Conservation (phyloP, 805 yeast species). For the Saccharomycopsis fermentans region DNA sequence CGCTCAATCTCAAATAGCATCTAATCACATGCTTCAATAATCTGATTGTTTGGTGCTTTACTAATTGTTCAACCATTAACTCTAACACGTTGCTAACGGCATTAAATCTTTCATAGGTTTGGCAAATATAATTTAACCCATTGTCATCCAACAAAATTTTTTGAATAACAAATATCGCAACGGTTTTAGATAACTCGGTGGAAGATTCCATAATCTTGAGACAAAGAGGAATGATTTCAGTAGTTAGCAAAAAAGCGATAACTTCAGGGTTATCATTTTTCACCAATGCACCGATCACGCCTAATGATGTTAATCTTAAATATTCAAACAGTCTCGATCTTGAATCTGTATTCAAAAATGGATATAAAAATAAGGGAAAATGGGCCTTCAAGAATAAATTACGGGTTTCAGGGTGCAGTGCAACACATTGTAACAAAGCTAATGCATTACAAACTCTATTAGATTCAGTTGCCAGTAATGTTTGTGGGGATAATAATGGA, state of each 20-base stretch:
- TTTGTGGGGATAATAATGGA: slow-evolving; percentile 82
- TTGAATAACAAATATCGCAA: slow-evolving; percentile 91
- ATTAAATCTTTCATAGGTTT: slow-evolving; percentile 86
- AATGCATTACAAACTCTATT: slow-evolving; percentile 93
- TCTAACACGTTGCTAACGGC: slow-evolving; percentile 87
- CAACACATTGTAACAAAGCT: slow-evolving; percentile 92
- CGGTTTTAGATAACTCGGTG: slow-evolving; percentile 88
- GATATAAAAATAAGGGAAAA: slow-evolving; percentile 84
- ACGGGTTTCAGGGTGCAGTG: slow-evolving; percentile 88
- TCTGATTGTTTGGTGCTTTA: slow-evolving; percentile 68
- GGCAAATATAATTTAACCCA: slow-evolving; percentile 87
- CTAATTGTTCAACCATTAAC: slow-evolving; percentile 79
- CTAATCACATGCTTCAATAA: slow-evolving; percentile 87
- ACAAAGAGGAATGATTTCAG: slow-evolving; percentile 93
- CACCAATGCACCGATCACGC: slow-evolving; percentile 94
- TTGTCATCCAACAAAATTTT: slow-evolving; percentile 86
- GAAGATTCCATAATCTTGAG: slow-evolving; percentile 92
- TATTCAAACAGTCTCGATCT: slow-evolving; percentile 92
- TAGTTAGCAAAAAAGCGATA: slow-evolving; percentile 80
- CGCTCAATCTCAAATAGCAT: slow-evolving; percentile 84
- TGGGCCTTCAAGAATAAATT: slow-evolving; percentile 79
- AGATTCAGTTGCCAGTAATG: slow-evolving; percentile 72
- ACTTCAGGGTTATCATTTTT: slow-evolving; percentile 95
- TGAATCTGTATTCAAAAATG: slow-evolving; percentile 85
- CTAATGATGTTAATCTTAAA: slow-evolving; percentile 81